phyloP scores from a whole-genome alignment of 2,329 filamentous ascomycete genomes.

The Cadophora malorum region DNA sequence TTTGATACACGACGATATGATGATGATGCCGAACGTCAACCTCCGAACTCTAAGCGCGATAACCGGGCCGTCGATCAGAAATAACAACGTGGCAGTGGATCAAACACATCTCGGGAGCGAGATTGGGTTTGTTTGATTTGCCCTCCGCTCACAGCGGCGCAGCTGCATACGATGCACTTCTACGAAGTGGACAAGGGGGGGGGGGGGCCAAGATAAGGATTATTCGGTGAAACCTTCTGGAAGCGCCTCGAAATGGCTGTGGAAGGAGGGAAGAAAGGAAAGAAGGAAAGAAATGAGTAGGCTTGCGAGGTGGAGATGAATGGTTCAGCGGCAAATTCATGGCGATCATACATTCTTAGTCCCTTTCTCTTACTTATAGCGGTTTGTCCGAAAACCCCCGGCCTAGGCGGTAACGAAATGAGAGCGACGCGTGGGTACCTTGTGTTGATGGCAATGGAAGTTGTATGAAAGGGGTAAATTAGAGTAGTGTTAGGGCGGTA shows the following conservation, averaged over 20 bases:
- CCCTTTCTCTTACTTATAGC: not conserved
- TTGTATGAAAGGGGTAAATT: not conserved
- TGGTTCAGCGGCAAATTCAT: not conserved
- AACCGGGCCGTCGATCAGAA: slow-evolving; percentile 14
- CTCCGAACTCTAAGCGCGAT: not conserved
- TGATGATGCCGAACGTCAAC: not conserved
- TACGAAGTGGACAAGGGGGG: not conserved
- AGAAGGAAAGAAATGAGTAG: slow-evolving; percentile 11
- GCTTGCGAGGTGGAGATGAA: slow-evolving; percentile 8
- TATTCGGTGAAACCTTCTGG: slow-evolving; percentile 12
- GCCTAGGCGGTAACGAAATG: not conserved
- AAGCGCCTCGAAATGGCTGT: not conserved
- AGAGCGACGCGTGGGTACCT: too few species aligned
- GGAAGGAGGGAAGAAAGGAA: not conserved
- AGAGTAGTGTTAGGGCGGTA: not conserved
- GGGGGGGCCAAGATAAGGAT: not conserved
- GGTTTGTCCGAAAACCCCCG: not conserved
- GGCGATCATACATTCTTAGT: not conserved
- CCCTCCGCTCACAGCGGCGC: not conserved
- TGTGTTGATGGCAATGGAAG: not conserved
- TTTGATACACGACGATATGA: not conserved
- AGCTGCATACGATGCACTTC: slow-evolving; percentile 3
- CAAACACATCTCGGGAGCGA: slow-evolving; percentile 16
- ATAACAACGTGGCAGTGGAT: slow-evolving; percentile 14
- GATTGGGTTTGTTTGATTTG: slow-evolving; percentile 16